Evolutionary conservation across 129 eudicot species (phyloP).

Genomic region (Deinandra increscens): DNA sequence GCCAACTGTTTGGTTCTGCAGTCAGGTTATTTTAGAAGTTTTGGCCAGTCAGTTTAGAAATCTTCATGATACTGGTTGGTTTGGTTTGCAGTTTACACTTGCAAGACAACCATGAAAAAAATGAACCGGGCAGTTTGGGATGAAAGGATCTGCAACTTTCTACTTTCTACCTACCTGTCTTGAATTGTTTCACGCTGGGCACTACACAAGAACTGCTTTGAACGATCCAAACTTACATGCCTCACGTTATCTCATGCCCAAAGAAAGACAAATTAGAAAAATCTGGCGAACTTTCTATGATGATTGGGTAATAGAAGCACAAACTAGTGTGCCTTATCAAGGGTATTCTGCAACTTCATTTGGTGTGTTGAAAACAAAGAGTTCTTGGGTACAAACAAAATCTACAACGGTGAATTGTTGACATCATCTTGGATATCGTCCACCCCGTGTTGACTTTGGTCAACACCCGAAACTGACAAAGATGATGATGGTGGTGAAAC

Average conservation of each 20-base stretch:
- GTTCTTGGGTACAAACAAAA: slow-evolving; percentile 18
- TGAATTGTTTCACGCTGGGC: too few relatives aligned
- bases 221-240: neutral
- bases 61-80: too few relatives aligned
- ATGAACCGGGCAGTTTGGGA: too few relatives aligned
- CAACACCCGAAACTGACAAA: slow-evolving; percentile 25
- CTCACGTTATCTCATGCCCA: neutral
- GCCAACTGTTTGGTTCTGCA: too few relatives aligned
- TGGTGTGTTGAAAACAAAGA: slow-evolving; percentile 6
- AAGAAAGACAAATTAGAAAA: neutral
- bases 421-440: slow-evolving; percentile 18
- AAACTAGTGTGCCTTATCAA: slow-evolving; percentile 21
- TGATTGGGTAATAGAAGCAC: neutral
- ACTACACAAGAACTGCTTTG: too few relatives aligned
- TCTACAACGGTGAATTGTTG: slow-evolving; percentile 29
- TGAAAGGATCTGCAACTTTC: too few relatives aligned
- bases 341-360: slow-evolving; percentile 22
- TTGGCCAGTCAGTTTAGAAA: too few relatives aligned
- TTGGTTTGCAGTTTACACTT: too few relatives aligned
- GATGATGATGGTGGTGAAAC: slow-evolving; percentile 16
- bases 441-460: slow-evolving; percentile 22
- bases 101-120: too few relatives aligned
- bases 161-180: too few relatives aligned
- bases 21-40: too few relatives aligned
- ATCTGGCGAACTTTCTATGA: neutral